phyloP scores from a whole-genome alignment of 768 basidiomycete species.

The Coprinopsis cinerea region DNA sequence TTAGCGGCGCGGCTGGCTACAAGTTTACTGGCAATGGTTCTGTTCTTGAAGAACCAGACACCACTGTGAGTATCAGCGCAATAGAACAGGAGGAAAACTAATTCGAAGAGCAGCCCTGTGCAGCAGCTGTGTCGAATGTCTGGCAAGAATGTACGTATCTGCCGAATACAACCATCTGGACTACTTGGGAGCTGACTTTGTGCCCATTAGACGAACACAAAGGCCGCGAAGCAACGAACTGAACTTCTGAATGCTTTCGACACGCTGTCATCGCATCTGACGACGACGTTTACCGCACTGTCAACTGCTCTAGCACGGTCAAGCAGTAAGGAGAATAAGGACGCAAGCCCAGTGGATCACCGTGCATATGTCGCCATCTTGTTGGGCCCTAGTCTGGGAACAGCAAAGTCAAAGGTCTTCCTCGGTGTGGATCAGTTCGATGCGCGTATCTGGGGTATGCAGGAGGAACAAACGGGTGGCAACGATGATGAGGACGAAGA shows the following conservation, averaged over 20 bases:
- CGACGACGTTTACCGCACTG: conserved; percentile 68
- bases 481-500: conserved; percentile 20
- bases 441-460: conserved; percentile 34
- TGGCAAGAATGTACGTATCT: conserved; percentile 29
- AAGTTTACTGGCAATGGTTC: conserved; percentile 59
- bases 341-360: conserved; percentile 1
- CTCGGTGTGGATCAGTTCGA: conserved; percentile 63
- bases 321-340: conserved; percentile 1
- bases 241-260: conserved; percentile 66
- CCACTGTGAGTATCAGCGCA: conserved; percentile 54
- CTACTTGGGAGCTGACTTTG: background rate
- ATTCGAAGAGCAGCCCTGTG: conserved; percentile 46
- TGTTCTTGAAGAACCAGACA: conserved; percentile 75
- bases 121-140: conserved; percentile 57
- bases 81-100: background rate
- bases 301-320: conserved; percentile 54
- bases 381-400: conserved; percentile 58
- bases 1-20: conserved; percentile 62
- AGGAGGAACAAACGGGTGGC: conserved; percentile 22
- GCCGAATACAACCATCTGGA: background rate
- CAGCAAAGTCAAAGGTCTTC: conserved; percentile 56
- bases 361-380: conserved; percentile 56
- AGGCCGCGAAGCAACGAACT: conserved; percentile 50
- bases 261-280: conserved; percentile 64
- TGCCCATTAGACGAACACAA: conserved; percentile 33